Base-by-base conservation (phyloP, 495 filamentous ascomycete genomes). In the Xylaria grammica region DNA sequence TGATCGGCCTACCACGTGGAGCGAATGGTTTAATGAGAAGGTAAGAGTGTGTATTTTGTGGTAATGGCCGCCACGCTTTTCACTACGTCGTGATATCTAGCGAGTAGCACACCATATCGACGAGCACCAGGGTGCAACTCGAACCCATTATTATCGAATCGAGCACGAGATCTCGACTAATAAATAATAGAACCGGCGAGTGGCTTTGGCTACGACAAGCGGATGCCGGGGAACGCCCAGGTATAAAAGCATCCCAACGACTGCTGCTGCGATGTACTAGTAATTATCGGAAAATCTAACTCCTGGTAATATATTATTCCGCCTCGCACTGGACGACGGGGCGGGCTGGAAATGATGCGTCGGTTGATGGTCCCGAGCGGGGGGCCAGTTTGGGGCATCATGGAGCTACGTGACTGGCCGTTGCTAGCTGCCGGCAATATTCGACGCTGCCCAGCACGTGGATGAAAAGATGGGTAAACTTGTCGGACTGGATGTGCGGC, bases 351-450 rank as follows among this genome's bases (percentile, higher is more conserved):
- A 26, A 30, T 40, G 54, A 24, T 57, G 30, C 44, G 26, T 45
- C 38, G 15, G 22, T 57, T 44, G 38, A 32, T 19, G 38, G 44
- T 45, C 36, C 9, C 52, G 52, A 40, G 38, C 54, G 54, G 54
- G 54, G 40, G 38, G 38, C 1, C 34, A 24, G 54, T 57, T 44
- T 57, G 54, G 24, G 24, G 38, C 17, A 27, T 30, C 29, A 44
- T 11, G 34, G 54, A 57, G 7, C 8, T 44, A 15, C 20, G 38
- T 15, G 38, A 11, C 54, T 7, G 9, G 38, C 2, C 29, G 36
- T 8, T 44, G 10, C 20, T 27, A 32, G 54, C 20, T 30, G 26
- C n/a, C 54, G 54, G 54, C 38, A 57, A 57, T 57, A 57, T 57
- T 57, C 54, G 38, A 40, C 34, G 27, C 15, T 32, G 52, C 52